These are phyloP conservation scores for Penicillium maclennaniae DNA, from an alignment of 495 filamentous ascomycete genomes.

Conservation along the genomic window DNA sequence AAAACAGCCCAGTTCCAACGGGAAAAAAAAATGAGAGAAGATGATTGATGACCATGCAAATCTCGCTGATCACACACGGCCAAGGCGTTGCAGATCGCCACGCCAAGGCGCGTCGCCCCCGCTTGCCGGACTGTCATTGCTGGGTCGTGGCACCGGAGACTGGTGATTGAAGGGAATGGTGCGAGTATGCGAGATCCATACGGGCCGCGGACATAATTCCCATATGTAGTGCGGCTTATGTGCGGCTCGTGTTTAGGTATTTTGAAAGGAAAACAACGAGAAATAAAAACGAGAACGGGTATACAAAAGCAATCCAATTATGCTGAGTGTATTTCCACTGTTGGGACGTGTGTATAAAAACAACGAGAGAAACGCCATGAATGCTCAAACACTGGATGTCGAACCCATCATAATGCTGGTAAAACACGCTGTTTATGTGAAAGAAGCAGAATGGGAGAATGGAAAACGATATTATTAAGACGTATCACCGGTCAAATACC, in stretches of 20 bases:
- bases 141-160: constrained; percentile 8
- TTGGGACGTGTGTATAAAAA: not conserved
- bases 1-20: not conserved
- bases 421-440: constrained; percentile 3
- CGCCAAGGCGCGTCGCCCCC: not conserved
- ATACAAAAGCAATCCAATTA: not conserved
- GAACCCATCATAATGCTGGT: not conserved
- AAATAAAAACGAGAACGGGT: too few relatives aligned
- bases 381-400: constrained; percentile 6
- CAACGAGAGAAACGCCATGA: too few relatives aligned
- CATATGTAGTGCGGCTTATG: not conserved
- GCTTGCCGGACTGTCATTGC: not conserved
- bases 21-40: too few relatives aligned
- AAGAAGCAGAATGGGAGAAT: not conserved
- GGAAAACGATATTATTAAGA: too few relatives aligned
- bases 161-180: not conserved
- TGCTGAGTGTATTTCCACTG: not conserved
- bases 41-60: too few relatives aligned
- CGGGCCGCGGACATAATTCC: too few relatives aligned
- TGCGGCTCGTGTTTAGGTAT: not conserved
- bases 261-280: too few relatives aligned
- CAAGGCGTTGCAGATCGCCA: not conserved
- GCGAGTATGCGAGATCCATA: not conserved
- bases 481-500: constrained; percentile 37
- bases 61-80: not conserved